Evolutionary conservation across 1,139 yeast genomes (phyloP), one percentile per base, ranked within the genome.

Genomic region (Debaryomycetaceae sp.): DNA sequence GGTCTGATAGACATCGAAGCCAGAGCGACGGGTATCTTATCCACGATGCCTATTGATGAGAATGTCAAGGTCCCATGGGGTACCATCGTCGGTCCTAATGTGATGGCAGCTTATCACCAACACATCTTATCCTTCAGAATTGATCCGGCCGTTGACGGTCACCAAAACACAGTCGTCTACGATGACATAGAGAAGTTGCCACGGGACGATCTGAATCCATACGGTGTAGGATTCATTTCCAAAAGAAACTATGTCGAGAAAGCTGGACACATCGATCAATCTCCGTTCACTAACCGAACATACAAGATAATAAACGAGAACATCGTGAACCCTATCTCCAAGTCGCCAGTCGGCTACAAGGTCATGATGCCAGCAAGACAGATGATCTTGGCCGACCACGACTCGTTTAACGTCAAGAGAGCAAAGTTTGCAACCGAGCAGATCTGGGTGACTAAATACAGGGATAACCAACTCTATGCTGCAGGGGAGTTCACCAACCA

Each of bases 61-160:
- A 84, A 81, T 60, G 81, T 80, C 58, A 78, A 72, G 48, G 87
- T 86, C 53, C 86, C 87, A 54, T 87, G 88, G 84, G 95, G 95
- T 59, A 87, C 93, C 33, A 76, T 81, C 55, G 88, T 88, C 49
- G 91, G 90, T 24, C 95, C 95, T 52, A 83, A 87, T 59, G 93
- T 84, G 47, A 77, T 87, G 78, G 96, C 96, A 43, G 85, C 95
- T 34, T 84, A 84, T 68, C 96, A 88, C 66, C 96, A 88, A 75
- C 96, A 88, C 68, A 76, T 88, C 57, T 76, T 88, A 62, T 81
- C 88, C 11, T 83, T 87, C 68, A 83, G 96, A 74, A 81, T 88
- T 57, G 96, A 88, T 66, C 91, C 96, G 38, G 90, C 95, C 45
- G 63, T 88, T 44, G 96, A 88, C 59, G 96, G 96, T 56, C 87